Base-by-base conservation (phyloP, 2,329 filamentous ascomycete species). In the Calonectria ilicicola region DNA sequence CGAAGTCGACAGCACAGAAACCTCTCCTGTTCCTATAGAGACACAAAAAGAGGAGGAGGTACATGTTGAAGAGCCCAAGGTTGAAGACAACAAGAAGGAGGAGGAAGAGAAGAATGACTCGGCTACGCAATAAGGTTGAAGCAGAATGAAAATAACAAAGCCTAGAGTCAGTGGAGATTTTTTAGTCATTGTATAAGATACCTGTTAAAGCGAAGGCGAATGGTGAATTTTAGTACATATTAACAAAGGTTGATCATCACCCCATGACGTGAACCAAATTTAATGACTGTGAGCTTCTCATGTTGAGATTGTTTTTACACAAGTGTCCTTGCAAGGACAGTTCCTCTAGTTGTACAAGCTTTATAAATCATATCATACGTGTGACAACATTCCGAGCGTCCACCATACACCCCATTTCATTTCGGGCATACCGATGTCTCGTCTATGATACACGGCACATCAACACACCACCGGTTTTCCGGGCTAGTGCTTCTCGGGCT, bases 401-500 rank as follows among this genome's bases (percentile, higher is more conserved):
- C 66, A 40, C 17, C 49, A 29, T 42, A 46, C 27, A 51, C 42
- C 58, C 64, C 66, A 51, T 58, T 60, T 51, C 19, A 27, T 19
- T n/a, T 4, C 12, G 21, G 27, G n/a, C 38, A 63, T 15, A 58
- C 29, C 63, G n/a, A 26, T 26, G 8, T 56, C 35, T 62, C 27
- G 19, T 64, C 21, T 80, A 88, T 78, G 85, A 87, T 21, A 94
- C 92, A 69, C 95, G 88, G 85, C 94, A 97, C 69, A 98, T 84
- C 72, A 95, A 87, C 84, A 95, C 83, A 0, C 96, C 96, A n/a
- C 96, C 96, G 23, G 95, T 86, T 85, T 92, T 93, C 86, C 91
- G 92, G 82, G 94, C 92, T 69, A 97, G 88, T 72, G 95, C 96
- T 84, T 98, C 95, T 77, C 96, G 89, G 29, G 91, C 89, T 87